phyloP scores from a whole-genome alignment of 495 filamentous ascomycete genomes.

The Penicillium silybi region DNA sequence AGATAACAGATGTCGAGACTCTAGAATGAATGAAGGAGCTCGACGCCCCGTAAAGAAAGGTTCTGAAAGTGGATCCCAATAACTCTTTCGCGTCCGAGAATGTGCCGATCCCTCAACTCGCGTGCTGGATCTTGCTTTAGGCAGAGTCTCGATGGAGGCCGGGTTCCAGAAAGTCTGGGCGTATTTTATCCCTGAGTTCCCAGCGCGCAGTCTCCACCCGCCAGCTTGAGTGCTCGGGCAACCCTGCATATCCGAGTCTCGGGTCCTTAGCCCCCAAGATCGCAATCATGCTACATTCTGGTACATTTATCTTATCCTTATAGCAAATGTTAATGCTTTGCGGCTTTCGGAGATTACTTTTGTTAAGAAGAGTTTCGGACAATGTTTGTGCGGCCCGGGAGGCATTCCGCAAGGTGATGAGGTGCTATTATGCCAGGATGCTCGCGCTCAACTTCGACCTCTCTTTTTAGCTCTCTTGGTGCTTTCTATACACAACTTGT shows the following conservation, averaged over 20 bases:
- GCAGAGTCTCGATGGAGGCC: constrained; percentile 1
- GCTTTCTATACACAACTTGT: too few relatives aligned
- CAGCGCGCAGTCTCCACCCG: constrained; percentile 15
- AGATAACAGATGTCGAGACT: background rate
- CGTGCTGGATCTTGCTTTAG: constrained; percentile 6
- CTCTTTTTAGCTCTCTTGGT: too few relatives aligned
- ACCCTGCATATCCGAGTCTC: constrained; percentile 11
- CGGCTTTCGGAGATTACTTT: background rate
- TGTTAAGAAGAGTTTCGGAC: background rate
- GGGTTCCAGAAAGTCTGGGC: background rate
- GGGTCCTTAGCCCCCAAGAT: background rate
- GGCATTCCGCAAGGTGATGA: background rate
- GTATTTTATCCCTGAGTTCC: constrained; percentile 6
- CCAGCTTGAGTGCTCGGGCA: constrained; percentile 7
- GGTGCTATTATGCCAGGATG: too few relatives aligned
- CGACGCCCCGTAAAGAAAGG: constrained; percentile 12
- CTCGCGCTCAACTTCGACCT: too few relatives aligned
- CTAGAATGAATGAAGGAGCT: constrained; percentile 20
- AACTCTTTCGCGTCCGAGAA: constrained; percentile 12
- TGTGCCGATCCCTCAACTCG: constrained; percentile 13
- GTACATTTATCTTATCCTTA: background rate
- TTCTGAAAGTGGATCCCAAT: constrained; percentile 10
- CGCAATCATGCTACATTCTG: background rate
- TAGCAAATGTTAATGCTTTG: background rate
- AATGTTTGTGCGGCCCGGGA: background rate